phyloP scores from a whole-genome alignment of 129 eudicot species.

The Scalesia atractyloides region DNA sequence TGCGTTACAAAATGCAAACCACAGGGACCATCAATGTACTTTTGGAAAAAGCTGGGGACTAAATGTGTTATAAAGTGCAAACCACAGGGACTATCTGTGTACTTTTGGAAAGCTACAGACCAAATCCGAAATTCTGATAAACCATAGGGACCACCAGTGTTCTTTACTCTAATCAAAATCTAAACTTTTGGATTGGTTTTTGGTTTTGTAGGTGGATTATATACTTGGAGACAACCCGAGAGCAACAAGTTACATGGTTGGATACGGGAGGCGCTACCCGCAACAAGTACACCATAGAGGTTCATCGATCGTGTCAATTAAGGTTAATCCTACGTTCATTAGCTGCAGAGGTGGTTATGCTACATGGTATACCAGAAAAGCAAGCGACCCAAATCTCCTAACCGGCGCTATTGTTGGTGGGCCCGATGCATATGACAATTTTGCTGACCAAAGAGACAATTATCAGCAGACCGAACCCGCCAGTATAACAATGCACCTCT shows the following conservation, averaged over 20 bases:
- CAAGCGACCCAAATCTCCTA: slow-evolving; percentile 46
- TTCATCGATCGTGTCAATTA: slow-evolving; percentile 57
- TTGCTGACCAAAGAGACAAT: slow-evolving; percentile 41
- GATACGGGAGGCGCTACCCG: slow-evolving; percentile 56
- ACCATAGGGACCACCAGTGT: no score
- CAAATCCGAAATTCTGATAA: no score
- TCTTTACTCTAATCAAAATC: slow-evolving; percentile 1
- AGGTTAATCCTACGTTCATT: slow-evolving; percentile 47
- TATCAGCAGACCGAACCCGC: slow-evolving; percentile 92
- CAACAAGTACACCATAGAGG: slow-evolving; percentile 65
- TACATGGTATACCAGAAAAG: slow-evolving; percentile 49
- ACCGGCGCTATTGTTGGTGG: slow-evolving; percentile 45
- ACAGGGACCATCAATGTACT: no score
- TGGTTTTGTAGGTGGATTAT: slow-evolving; percentile 50
- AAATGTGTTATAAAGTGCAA: no score
- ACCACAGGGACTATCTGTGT: no score
- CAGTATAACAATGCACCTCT: slow-evolving; percentile 95
- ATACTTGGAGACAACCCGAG: slow-evolving; percentile 63
- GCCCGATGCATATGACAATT: slow-evolving; percentile 39
- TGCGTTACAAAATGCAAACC: no score
- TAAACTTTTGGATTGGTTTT: slow-evolving; percentile 4
- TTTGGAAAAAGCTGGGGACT: no score
- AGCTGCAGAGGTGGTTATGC: slow-evolving; percentile 67
- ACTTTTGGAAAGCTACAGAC: no score
- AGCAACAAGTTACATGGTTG: slow-evolving; percentile 67